Evolutionary conservation across 2,329 filamentous ascomycete species (phyloP), one percentile per base, ranked within the genome.

Genomic region (Epicoccum sorghinum): DNA sequence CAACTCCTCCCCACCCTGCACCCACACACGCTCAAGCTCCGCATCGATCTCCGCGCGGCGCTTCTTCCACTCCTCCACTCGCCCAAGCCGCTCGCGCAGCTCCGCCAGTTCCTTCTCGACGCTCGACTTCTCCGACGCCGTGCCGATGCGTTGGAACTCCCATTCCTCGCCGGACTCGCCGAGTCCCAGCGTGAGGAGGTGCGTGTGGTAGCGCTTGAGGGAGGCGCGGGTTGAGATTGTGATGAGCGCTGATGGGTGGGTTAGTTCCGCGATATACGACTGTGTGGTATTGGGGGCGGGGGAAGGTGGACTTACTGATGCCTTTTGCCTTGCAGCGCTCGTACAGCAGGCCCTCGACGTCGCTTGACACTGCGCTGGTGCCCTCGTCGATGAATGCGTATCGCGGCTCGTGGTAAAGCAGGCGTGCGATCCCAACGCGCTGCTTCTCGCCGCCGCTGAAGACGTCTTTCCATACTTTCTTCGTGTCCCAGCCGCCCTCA

Each of bases 401-500:
- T 56, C 89, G 83, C 13, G 95, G 95, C 77, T 98, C 93, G 70
- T 99, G 95, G 70, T 99, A 99, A 36, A 98, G 79, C 44, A 99
- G 75, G 39, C 95, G 82, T 4, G 96, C 93, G 66, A 99, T 91
- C 0, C 86, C 91, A 84, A 99, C 91, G 22, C 95, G 83, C 78
- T 99, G 95, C 79, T 99, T 99, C 81, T 99, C 95, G 10, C 95
- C 95, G 35, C 95, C 95, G 61, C 89, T 93, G n/a, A 99, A 82
- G 4, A 99, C 91, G 65, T 98, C 93, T 77, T 98, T 97, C 95
- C 95, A 99, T 71, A 96, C 93, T 76, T 99, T 98, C 52, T 91
- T 85, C 4, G 91, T 95, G 70, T 99, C 91, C 92, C 92, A 98
- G 12, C 95, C 95, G 35, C 95, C 95, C 79, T 99, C 95, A 13